Evolutionary conservation across 352 stramenopile genomes (phyloP).

Genomic region (Pythium periplocum): DNA sequence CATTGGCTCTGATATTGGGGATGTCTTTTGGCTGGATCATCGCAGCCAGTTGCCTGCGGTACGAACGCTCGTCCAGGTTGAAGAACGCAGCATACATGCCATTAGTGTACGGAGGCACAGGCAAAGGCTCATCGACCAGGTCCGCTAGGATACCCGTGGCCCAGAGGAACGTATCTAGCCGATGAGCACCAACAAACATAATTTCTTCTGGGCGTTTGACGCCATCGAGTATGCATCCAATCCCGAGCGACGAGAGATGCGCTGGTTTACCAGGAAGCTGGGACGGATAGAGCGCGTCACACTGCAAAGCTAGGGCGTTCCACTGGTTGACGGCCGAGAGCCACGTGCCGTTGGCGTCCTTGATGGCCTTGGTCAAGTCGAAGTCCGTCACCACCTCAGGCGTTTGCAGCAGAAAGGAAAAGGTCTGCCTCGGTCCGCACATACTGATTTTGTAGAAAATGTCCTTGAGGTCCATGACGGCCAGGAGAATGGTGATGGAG

Average conservation of each 20-base stretch:
- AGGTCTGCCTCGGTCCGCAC: slow-evolving; percentile 15
- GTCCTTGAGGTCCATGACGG: slow-evolving; percentile 23
- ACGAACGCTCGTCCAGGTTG: slow-evolving; percentile 14
- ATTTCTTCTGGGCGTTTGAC: slow-evolving; percentile 13
- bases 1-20: slow-evolving; percentile 1
- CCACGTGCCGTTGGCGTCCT: slow-evolving; percentile 11
- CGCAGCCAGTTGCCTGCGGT: slow-evolving; percentile 1
- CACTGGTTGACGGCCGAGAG: slow-evolving; percentile 13
- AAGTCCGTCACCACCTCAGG: slow-evolving; percentile 17
- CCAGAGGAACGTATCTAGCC: slow-evolving; percentile 13
- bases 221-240: slow-evolving; percentile 12
- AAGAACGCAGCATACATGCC: slow-evolving; percentile 6
- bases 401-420: slow-evolving; percentile 13
- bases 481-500: slow-evolving; percentile 17
- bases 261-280: slow-evolving; percentile 15
- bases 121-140: slow-evolving; percentile 8
- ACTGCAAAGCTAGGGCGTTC: slow-evolving; percentile 19
- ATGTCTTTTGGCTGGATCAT: slow-evolving; percentile 10
- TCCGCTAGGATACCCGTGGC: slow-evolving; percentile 14
- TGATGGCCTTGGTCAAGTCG: slow-evolving; percentile 14
- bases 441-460: slow-evolving; percentile 25
- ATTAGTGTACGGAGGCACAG: slow-evolving; percentile 5
- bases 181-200: slow-evolving; percentile 19
- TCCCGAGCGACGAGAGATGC: slow-evolving; percentile 13
- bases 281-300: slow-evolving; percentile 16